Conservation (phyloP, 163 green algal species). For the Coccomyxa subellipsoidea region DNA sequence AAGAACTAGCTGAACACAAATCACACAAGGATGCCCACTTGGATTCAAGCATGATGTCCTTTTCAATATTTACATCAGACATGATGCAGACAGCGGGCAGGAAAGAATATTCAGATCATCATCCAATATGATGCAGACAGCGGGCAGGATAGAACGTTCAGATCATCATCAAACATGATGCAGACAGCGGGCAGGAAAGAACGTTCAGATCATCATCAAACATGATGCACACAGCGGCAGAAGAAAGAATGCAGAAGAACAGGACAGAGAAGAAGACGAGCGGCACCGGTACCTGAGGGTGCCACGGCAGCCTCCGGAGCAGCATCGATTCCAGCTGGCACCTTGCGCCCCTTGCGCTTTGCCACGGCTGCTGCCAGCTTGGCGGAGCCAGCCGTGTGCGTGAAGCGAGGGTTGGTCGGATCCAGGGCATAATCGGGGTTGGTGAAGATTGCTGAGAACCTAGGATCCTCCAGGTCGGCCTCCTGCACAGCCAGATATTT, state of each 20-base stretch:
- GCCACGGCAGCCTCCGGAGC: not conserved
- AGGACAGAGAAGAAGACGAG: not conserved
- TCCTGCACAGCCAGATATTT: not conserved
- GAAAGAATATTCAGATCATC: no score
- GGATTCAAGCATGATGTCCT: not conserved
- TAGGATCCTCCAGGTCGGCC: conserved; percentile 66
- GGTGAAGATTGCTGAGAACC: conserved; percentile 74
- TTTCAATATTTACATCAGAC: not conserved
- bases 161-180: not conserved
- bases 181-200: not conserved
- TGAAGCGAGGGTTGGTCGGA: conserved; percentile 87
- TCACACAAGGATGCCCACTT: not conserved
- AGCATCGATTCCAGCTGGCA: not conserved
- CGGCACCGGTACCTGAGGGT: not conserved
- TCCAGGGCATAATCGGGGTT: conserved; percentile 82
- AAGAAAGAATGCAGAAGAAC: no score
- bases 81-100: not conserved
- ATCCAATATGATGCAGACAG: not conserved
- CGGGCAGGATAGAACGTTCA: no score
- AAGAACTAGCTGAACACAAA: not conserved
- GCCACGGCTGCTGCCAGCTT: conserved; percentile 19
- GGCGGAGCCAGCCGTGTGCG: not conserved
- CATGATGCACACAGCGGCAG: not conserved
- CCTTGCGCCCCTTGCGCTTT: conserved; percentile 18
- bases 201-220: no score